A percentile compares a stretch with the other conserved stretches of the same genome.
Conservation (phyloP, 139 green algal species). For the Haematococcus lacustris region DNA sequence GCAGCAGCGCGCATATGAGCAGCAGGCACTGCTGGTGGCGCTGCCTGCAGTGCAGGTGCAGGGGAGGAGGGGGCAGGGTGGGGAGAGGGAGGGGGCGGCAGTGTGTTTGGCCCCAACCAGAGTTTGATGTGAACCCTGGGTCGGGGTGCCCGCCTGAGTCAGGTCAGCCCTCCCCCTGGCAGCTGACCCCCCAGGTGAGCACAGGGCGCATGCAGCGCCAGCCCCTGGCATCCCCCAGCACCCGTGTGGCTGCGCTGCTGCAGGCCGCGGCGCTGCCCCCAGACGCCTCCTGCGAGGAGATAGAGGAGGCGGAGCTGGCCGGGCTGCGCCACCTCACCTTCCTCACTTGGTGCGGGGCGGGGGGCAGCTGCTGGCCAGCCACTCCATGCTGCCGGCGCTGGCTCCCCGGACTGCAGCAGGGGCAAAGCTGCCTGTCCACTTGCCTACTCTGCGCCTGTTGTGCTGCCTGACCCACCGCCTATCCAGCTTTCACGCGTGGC, state of each 20-base stretch:
- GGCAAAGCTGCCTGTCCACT: background rate
- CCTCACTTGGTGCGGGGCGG: conserved; percentile 36
- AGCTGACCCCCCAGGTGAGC: background rate
- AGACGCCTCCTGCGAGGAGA: conserved; percentile 64
- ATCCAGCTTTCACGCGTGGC: background rate
- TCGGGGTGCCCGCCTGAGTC: background rate
- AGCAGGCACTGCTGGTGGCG: conserved; percentile 55
- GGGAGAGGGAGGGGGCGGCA: background rate
- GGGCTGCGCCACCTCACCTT: conserved; percentile 40
- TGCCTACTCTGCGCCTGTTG: background rate
- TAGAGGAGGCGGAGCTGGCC: conserved; percentile 48
- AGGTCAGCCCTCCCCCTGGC: background rate
- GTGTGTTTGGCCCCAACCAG: background rate
- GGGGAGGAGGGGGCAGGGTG: background rate
- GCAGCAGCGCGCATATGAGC: conserved; percentile 84
- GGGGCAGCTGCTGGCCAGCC: background rate
- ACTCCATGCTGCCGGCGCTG: background rate
- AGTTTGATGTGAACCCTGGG: background rate
- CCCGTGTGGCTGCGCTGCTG: background rate
- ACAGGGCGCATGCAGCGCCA: background rate
- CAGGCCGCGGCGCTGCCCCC: conserved; percentile 50
- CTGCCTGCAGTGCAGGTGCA: background rate
- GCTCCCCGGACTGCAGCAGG: background rate
- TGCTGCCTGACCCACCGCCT: too few relatives aligned
- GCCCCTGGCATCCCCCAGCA: background rate